Evolutionary conservation across 208 protist genomes (phyloP).

Genomic region (Leptomonas pyrrhocoris): DNA sequence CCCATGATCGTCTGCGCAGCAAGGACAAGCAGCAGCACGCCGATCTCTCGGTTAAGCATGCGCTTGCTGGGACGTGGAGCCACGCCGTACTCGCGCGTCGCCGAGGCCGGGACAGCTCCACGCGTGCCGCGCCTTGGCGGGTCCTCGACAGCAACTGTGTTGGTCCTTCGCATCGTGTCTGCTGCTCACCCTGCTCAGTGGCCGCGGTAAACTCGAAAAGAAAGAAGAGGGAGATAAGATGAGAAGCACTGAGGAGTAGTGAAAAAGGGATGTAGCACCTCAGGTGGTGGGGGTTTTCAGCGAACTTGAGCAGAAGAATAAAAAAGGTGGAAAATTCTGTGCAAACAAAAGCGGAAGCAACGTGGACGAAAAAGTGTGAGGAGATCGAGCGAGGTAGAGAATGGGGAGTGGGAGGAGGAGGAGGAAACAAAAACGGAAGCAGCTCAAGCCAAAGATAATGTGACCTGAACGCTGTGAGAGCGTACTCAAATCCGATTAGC

Average conservation of each 20-base stretch:
- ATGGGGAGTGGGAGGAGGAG: no score
- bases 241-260: background rate
- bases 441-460: no score
- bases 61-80: slow-evolving; percentile 29
- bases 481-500: no score
- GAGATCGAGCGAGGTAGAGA: no score
- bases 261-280: background rate
- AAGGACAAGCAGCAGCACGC: slow-evolving; percentile 59
- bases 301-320: background rate
- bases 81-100: background rate
- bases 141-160: slow-evolving; percentile 7
- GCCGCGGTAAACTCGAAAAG: background rate
- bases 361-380: no score
- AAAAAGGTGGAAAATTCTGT: background rate
- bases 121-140: slow-evolving; percentile 1
- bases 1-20: slow-evolving; percentile 50
- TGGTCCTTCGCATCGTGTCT: slow-evolving; percentile 3
- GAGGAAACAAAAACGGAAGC: no score
- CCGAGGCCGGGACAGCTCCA: background rate
- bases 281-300: background rate
- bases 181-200: background rate
- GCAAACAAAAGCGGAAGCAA: no score
- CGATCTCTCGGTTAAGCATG: slow-evolving; percentile 47
- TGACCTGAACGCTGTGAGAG: no score
- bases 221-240: background rate